These are phyloP conservation scores for Aspergillus neoniger DNA, from an alignment of 2,329 filamentous ascomycete species.

Conservation along the genomic window DNA sequence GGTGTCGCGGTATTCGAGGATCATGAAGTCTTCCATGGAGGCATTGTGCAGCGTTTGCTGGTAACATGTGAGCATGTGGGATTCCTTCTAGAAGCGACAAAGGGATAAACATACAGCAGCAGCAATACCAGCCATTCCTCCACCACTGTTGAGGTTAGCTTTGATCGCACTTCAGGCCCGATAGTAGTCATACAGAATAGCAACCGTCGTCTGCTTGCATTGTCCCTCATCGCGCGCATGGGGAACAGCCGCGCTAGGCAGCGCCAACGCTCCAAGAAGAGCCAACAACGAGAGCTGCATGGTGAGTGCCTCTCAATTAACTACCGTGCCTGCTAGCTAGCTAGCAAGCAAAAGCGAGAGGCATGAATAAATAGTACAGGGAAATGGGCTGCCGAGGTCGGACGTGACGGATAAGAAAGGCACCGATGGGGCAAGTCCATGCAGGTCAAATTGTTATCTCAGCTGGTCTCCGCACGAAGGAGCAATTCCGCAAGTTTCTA, in stretches of 20 bases:
- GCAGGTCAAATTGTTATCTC: background rate
- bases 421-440: conserved; percentile 6
- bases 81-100: background rate
- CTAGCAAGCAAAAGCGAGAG: background rate
- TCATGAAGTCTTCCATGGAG: conserved; percentile 64
- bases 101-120: conserved; percentile 50
- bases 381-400: background rate
- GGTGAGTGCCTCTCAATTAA: background rate
- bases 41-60: conserved; percentile 61
- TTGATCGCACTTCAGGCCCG: background rate
- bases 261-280: conserved; percentile 5
- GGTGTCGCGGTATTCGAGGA: conserved; percentile 63
- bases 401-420: background rate
- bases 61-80: too few relatives aligned
- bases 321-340: background rate
- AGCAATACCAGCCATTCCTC: conserved; percentile 63
- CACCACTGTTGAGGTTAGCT: conserved; percentile 44
- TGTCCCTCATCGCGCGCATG: conserved; percentile 20
- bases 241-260: conserved; percentile 12
- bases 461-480: background rate
- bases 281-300: background rate
- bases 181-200: conserved; percentile 26
- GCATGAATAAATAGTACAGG: background rate
- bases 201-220: conserved; percentile 36
- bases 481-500: too few relatives aligned